Evolutionary conservation across 176 grass and related monocot genomes (phyloP).

Genomic region (Aegilops bicornis): DNA sequence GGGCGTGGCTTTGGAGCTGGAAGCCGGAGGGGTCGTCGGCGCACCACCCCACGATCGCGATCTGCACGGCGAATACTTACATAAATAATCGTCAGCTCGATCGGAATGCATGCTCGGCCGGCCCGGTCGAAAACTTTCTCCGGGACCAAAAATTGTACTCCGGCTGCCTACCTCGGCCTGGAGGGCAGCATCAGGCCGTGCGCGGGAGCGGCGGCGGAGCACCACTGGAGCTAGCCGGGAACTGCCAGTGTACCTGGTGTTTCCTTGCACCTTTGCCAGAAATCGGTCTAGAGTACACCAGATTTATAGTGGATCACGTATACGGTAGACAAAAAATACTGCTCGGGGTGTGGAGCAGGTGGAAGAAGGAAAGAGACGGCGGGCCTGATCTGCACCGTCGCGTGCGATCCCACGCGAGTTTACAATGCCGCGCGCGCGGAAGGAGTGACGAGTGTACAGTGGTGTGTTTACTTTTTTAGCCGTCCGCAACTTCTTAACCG

Average conservation of each 20-base stretch:
- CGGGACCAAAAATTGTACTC: neutral
- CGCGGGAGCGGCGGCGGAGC: neutral
- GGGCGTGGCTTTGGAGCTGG: neutral
- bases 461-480: too few relatives aligned
- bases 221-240: neutral
- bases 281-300: neutral
- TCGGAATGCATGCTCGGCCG: neutral
- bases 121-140: neutral
- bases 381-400: neutral
- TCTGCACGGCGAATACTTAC: slow-evolving; percentile 32
- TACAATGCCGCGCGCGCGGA: neutral
- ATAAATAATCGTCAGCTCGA: neutral
- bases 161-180: slow-evolving; percentile 31
- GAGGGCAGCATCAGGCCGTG: slow-evolving; percentile 32
- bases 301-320: slow-evolving; percentile 27
- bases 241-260: neutral
- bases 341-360: slow-evolving; percentile 22
- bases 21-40: neutral
- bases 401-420: slow-evolving; percentile 19
- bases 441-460: neutral
- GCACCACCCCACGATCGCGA: slow-evolving; percentile 33
- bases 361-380: slow-evolving; percentile 14
- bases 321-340: neutral
- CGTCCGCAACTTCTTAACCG: neutral
- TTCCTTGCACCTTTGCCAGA: neutral